Evolutionary conservation across 2,329 filamentous ascomycete genomes (phyloP).

Genomic region (Metarhizium sp.): DNA sequence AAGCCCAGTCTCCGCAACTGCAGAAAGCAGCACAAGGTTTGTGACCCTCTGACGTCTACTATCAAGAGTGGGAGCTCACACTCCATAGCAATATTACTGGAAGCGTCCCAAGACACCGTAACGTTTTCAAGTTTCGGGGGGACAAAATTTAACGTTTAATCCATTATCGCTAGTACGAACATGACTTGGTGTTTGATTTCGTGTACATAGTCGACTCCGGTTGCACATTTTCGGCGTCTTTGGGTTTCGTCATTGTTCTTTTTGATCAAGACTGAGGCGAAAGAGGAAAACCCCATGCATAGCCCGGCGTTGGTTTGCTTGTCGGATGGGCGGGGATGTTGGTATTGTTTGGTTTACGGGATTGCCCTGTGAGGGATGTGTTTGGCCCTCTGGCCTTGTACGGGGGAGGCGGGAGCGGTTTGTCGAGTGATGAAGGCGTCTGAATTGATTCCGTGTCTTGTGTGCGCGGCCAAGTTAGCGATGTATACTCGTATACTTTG

Average conservation of each 20-base stretch:
- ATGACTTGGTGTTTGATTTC: background rate
- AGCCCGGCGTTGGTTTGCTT: slow-evolving; percentile 2
- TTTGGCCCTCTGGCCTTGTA: too few relatives aligned
- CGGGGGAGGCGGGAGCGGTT: too few relatives aligned
- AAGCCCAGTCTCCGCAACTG: slow-evolving; percentile 86
- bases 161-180: background rate
- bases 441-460: background rate
- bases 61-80: slow-evolving; percentile 1
- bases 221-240: background rate
- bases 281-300: slow-evolving; percentile 1
- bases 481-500: too few relatives aligned
- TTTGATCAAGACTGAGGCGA: background rate
- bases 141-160: background rate
- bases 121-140: slow-evolving; percentile 6
- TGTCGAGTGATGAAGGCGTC: background rate
- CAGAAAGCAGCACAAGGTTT: slow-evolving; percentile 94
- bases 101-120: slow-evolving; percentile 53
- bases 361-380: background rate
- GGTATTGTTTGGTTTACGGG: background rate
- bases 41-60: slow-evolving; percentile 19
- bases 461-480: background rate
- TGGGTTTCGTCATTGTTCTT: background rate
- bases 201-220: background rate
- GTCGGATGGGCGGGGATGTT: background rate
- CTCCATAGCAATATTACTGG: slow-evolving; percentile 60